Conservation (phyloP, 2,329 filamentous ascomycete genomes). For the Paracamarosporium sp. region DNA sequence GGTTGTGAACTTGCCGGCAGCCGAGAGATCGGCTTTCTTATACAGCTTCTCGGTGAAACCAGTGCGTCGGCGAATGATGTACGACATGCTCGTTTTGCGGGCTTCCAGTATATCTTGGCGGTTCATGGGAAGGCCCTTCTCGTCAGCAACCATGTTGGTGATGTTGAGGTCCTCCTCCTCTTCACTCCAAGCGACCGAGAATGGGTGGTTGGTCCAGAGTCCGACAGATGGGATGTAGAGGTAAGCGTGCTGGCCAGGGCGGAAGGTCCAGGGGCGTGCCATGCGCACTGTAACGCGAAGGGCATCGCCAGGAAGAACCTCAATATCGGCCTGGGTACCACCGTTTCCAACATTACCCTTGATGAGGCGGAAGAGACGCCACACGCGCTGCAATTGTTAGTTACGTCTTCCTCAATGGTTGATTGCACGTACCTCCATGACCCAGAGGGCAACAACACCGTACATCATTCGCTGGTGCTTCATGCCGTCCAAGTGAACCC, state of each 20-base stretch:
- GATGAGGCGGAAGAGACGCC: slow-evolving; percentile 58
- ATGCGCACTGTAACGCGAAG: slow-evolving; percentile 75
- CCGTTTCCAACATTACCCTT: slow-evolving; percentile 72
- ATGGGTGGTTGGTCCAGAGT: slow-evolving; percentile 78
- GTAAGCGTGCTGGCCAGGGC: slow-evolving; percentile 79
- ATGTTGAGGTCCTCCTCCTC: slow-evolving; percentile 56
- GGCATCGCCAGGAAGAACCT: slow-evolving; percentile 78
- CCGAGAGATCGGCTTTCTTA: slow-evolving; percentile 66
- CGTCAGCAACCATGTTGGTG: slow-evolving; percentile 33
- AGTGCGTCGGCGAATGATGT: slow-evolving; percentile 85
- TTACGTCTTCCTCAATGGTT: not conserved
- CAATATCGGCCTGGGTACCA: slow-evolving; percentile 72
- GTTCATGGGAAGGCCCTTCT: slow-evolving; percentile 57
- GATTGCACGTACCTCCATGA: slow-evolving; percentile 54
- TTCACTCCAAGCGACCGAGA: slow-evolving; percentile 80
- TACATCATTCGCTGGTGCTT: slow-evolving; percentile 68
- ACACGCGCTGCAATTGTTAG: slow-evolving; percentile 50
- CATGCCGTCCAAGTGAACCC: slow-evolving; percentile 65
- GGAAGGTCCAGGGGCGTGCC: slow-evolving; percentile 78
- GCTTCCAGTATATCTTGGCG: slow-evolving; percentile 59
- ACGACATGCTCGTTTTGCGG: slow-evolving; percentile 69
- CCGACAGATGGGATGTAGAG: slow-evolving; percentile 77
- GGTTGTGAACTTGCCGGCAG: slow-evolving; percentile 64
- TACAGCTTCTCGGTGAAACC: slow-evolving; percentile 87
- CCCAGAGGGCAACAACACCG: slow-evolving; percentile 71